Evolutionary conservation across 352 stramenopile genomes (phyloP).

Genomic region (Phytophthora quininea): DNA sequence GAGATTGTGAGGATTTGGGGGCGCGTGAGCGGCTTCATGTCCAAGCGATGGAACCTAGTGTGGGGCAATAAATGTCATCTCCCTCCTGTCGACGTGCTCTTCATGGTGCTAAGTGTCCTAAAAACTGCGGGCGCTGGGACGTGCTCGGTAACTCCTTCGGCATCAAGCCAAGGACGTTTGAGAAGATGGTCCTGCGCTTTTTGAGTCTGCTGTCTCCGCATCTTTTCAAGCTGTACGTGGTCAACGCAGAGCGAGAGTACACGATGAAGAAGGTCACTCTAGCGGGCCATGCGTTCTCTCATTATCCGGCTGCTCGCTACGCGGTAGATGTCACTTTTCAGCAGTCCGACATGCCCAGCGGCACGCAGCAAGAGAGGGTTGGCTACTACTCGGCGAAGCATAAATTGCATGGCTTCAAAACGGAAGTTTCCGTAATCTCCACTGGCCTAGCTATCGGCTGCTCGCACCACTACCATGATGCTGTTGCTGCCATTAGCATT

Average conservation of each 20-base stretch:
- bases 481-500: no score
- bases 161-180: not conserved
- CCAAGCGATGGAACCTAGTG: not conserved
- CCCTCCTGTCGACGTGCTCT: not conserved
- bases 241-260: not conserved
- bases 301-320: slow-evolving; percentile 16
- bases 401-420: not conserved
- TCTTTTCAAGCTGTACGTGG: not conserved
- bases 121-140: slow-evolving; percentile 5
- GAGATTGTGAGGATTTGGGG: not conserved
- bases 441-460: slow-evolving; percentile 14
- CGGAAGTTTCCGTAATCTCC: not conserved
- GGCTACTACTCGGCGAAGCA: slow-evolving; percentile 22
- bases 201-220: not conserved
- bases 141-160: not conserved
- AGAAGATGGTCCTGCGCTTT: slow-evolving; percentile 3
- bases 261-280: slow-evolving; percentile 8
- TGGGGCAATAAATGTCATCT: not conserved
- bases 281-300: slow-evolving; percentile 2
- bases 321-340: slow-evolving; percentile 26
- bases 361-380: not conserved
- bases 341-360: slow-evolving; percentile 17
- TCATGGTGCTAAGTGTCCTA: not conserved
- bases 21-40: not conserved
- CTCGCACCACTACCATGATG: not conserved